These are phyloP conservation scores for Paramecium octaurelia DNA, from an alignment of 73 alveolate species.

Conservation along the genomic window DNA sequence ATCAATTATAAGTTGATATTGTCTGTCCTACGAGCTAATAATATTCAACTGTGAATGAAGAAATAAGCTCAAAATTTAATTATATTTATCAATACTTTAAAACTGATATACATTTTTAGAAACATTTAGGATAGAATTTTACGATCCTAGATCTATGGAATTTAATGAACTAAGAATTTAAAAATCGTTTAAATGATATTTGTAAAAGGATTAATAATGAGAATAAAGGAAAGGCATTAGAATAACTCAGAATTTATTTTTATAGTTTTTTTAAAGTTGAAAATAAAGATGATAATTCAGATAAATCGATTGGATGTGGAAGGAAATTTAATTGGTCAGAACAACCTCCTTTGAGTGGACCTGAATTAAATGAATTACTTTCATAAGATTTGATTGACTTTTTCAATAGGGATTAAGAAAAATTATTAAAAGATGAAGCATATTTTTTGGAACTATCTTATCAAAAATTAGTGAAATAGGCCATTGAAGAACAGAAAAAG, in stretches of 20 bases:
- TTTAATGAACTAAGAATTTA: neutral
- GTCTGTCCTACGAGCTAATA: neutral
- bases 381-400: neutral
- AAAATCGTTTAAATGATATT: neutral
- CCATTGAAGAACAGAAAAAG: neutral
- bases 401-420: neutral
- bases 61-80: neutral
- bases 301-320: neutral
- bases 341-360: neutral
- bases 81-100: neutral
- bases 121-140: neutral
- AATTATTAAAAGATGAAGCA: neutral
- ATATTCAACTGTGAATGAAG: neutral
- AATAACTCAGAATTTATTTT: neutral
- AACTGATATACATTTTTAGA: neutral
- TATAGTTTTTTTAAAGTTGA: neutral
- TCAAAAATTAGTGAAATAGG: neutral
- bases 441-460: neutral
- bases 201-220: neutral
- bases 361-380: neutral
- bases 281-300: neutral
- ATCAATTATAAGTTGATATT: neutral
- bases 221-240: neutral
- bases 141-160: neutral
- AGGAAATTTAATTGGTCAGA: neutral